Conservation (phyloP, 805 yeast genomes). For the Metschnikowia shivogae region DNA sequence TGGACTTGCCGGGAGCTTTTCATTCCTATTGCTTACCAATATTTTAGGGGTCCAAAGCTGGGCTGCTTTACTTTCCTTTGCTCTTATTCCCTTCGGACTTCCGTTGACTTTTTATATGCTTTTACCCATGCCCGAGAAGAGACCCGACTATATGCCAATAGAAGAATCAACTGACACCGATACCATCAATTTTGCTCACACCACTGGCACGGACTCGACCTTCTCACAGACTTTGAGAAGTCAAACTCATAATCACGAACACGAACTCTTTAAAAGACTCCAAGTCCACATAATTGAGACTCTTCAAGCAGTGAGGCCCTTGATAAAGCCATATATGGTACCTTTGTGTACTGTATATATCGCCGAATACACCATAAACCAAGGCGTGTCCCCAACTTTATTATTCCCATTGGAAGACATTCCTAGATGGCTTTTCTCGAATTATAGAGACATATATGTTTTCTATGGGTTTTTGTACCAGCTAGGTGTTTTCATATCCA, state of each 20-base stretch:
- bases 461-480: slow-evolving; percentile 88
- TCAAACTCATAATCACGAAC: background rate
- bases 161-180: background rate
- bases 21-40: slow-evolving; percentile 69
- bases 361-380: slow-evolving; percentile 85
- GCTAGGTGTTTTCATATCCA: slow-evolving; percentile 85
- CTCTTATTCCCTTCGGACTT: slow-evolving; percentile 51
- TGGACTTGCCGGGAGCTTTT: slow-evolving; percentile 77
- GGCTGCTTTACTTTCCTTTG: slow-evolving; percentile 52
- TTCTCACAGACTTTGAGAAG: background rate
- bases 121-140: slow-evolving; percentile 17
- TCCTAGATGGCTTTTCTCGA: slow-evolving; percentile 53
- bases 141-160: slow-evolving; percentile 1
- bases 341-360: slow-evolving; percentile 82
- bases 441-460: slow-evolving; percentile 83
- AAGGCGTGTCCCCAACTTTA: slow-evolving; percentile 86
- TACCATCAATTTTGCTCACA: background rate
- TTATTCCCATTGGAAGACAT: slow-evolving; percentile 67
- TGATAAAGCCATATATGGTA: slow-evolving; percentile 67
- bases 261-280: background rate
- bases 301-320: slow-evolving; percentile 32
- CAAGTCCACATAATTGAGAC: slow-evolving; percentile 1
- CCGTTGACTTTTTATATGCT: slow-evolving; percentile 26
- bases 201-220: background rate
- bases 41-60: slow-evolving; percentile 54